Evolutionary conservation across 768 basidiomycete genomes (phyloP), one percentile per base, ranked within the genome.

Genomic region (Clitopilus passeckerianus): DNA sequence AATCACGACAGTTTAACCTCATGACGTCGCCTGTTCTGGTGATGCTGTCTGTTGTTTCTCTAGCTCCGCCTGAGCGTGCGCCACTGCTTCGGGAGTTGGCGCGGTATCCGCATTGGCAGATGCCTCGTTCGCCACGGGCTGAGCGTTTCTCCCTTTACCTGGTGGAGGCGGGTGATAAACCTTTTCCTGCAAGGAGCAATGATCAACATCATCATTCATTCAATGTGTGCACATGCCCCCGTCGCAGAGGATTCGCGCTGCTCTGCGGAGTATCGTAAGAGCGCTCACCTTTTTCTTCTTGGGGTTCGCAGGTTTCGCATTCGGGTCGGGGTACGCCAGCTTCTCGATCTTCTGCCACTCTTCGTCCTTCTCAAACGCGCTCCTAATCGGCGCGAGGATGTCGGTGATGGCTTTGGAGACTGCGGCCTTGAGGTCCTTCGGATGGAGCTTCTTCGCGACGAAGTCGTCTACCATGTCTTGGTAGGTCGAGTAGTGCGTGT

Each of bases 101-200:
- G 56, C 60, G 34, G 43, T 37, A 1, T 53, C 54, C 1, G 27
- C 57, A 52, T 20, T 50, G 24, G 59, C 27, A 6, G 53, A 44
- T 41, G 50, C 34, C 23, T 57, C 53, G 27, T 18, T 41, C 1
- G 34, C 30, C 1, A 54, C 61, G 2, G 71, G 64, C 34, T 70
- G 71, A 10, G 68, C 76, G 53, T 84, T 85, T 71, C 80, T 90
- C 43, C 88, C 90, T 64, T 86, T 92, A 1, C 89, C 90, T 0
- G 89, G 89, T 1, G 90, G 91, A 7, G 90, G 91, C 3, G 91
- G 91, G 66, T 89, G 87, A 76, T 91, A 93, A 7, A 87, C 86
- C 70, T 91, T 91, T 58, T 86, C 86, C 90, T 91, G 59, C 63
- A 20, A 34, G 59, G 55, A 24, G n/a, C 1, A 5, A 18, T 18